Evolutionary conservation across 73 alveolate species (phyloP).

Genomic region (Uronychia setigera): DNA sequence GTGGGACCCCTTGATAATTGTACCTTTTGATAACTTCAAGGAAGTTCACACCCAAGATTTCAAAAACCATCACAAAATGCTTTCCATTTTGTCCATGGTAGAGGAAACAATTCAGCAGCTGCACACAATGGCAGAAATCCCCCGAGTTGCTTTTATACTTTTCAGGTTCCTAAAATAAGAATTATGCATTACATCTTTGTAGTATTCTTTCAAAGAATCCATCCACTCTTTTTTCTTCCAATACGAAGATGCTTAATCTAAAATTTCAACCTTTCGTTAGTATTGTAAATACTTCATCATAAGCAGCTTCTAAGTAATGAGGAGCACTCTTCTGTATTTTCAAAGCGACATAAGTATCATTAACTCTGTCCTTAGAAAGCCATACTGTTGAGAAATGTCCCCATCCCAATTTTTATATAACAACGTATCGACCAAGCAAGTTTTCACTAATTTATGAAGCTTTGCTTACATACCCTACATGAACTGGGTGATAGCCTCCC

Average conservation of each 20-base stretch:
- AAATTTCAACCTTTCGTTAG: constrained; percentile 88
- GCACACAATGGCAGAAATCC: constrained; percentile 79
- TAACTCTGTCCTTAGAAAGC: constrained; percentile 92
- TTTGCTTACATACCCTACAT: constrained; percentile 69
- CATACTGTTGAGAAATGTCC: constrained; percentile 99
- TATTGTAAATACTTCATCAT: constrained; percentile 78
- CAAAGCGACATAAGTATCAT: constrained; percentile 88
- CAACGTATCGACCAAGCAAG: constrained; percentile 92
- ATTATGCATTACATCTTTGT: constrained; percentile 56
- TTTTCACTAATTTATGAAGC: constrained; percentile 64
- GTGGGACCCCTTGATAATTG: constrained; percentile 86
- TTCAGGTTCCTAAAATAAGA: constrained; percentile 12
- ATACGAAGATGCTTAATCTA: constrained; percentile 88
- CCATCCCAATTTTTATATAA: constrained; percentile 97
- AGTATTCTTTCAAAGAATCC: constrained; percentile 71
- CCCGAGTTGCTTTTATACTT: constrained; percentile 26
- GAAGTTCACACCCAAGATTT: constrained; percentile 84
- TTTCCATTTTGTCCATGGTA: constrained; percentile 90
- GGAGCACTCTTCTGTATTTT: constrained; percentile 97
- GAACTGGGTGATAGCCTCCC: constrained; percentile 99
- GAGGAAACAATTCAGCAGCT: constrained; percentile 87
- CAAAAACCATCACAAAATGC: constrained; percentile 90
- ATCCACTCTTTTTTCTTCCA: constrained; percentile 87
- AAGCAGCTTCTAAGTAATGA: constrained; percentile 98
- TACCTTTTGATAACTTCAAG: constrained; percentile 80